Percentiles rank a stretch among this genome's conserved stretches.
Evolutionary conservation across 257 asterid genomes (phyloP).

Genomic region (Gentiana macrophylla): DNA sequence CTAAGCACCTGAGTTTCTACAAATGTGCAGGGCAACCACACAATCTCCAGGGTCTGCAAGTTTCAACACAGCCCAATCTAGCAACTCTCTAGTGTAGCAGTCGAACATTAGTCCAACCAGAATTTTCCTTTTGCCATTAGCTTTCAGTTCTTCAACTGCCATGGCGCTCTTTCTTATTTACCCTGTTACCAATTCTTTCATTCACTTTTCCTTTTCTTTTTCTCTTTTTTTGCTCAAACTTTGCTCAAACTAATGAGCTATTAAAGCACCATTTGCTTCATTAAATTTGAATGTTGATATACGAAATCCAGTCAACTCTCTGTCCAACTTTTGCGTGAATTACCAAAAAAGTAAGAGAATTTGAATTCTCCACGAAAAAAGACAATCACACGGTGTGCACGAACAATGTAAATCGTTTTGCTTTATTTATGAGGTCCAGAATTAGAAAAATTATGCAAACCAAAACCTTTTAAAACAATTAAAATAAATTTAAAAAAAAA

Average conservation of each 20-base stretch:
- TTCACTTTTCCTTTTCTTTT: too few relatives aligned
- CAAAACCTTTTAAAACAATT: conserved; percentile 30
- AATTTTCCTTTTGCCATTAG: conserved; percentile 41
- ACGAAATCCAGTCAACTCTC: too few relatives aligned
- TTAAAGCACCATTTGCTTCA: too few relatives aligned
- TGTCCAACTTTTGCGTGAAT: too few relatives aligned
- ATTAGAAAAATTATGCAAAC: conserved; percentile 29
- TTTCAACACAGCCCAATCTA: conserved; percentile 85
- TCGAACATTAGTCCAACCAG: conserved; percentile 77
- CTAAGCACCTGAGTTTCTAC: conserved; percentile 57
- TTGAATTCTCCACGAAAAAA: conserved; percentile 27
- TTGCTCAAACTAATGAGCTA: background rate
- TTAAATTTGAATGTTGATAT: too few relatives aligned
- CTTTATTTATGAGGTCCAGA: conserved; percentile 3
- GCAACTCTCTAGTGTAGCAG: conserved; percentile 47
- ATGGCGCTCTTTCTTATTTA: conserved; percentile 18
- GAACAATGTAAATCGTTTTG: conserved; percentile 1
- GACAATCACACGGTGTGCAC: conserved; percentile 17
- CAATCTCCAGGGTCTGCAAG: conserved; percentile 74
- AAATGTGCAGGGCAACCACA: conserved; percentile 75
- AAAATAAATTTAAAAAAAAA: conserved; percentile 7
- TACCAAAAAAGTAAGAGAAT: conserved; percentile 6
- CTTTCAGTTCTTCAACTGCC: conserved; percentile 35
- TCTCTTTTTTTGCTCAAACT: background rate
- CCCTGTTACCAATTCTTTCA: conserved; percentile 8